These are phyloP conservation scores for Petasospora rhodanensis DNA, from an alignment of 1,139 yeast species.

Conservation along the genomic window DNA sequence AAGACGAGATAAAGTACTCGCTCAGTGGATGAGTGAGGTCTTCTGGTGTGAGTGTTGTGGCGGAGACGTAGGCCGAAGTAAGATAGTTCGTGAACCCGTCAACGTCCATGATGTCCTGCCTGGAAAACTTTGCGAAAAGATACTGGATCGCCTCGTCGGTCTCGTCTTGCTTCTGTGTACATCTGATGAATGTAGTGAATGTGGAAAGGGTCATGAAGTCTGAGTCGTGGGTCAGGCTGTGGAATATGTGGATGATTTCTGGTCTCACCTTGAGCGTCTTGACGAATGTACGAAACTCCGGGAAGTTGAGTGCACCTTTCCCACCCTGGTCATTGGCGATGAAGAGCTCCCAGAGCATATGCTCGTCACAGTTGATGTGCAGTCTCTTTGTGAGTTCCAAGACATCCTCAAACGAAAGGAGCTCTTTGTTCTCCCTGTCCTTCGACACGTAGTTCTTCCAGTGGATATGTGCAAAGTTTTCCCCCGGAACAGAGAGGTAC, in stretches of 20 bases:
- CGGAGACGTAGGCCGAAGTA: conserved; percentile 35
- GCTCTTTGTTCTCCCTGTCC: conserved; percentile 36
- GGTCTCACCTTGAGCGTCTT: conserved; percentile 44
- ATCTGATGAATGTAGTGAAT: conserved; percentile 44
- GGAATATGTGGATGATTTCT: conserved; percentile 44
- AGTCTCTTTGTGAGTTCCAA: conserved; percentile 58
- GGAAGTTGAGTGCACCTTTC: conserved; percentile 52
- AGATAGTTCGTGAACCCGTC: conserved; percentile 33
- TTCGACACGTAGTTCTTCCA: conserved; percentile 47
- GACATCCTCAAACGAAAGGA: conserved; percentile 65
- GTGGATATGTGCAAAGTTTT: conserved; percentile 50
- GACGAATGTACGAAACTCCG: conserved; percentile 72
- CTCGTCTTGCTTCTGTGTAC: conserved; percentile 47
- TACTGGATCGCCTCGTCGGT: conserved; percentile 29
- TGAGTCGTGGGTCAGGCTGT: conserved; percentile 16
- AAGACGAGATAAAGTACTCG: conserved; percentile 85
- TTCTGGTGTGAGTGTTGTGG: conserved; percentile 26
- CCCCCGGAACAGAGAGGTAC: conserved; percentile 50
- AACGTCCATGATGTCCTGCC: conserved; percentile 23
- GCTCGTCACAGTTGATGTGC: conserved; percentile 58
- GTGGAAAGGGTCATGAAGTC: conserved; percentile 30
- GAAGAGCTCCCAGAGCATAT: conserved; percentile 39
- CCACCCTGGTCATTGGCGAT: conserved; percentile 42
- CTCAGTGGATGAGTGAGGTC: conserved; percentile 69
- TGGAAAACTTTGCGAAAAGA: conserved; percentile 44